phyloP scores from a whole-genome alignment of 2,329 filamentous ascomycete species.

The Colletotrichum tabaci region DNA sequence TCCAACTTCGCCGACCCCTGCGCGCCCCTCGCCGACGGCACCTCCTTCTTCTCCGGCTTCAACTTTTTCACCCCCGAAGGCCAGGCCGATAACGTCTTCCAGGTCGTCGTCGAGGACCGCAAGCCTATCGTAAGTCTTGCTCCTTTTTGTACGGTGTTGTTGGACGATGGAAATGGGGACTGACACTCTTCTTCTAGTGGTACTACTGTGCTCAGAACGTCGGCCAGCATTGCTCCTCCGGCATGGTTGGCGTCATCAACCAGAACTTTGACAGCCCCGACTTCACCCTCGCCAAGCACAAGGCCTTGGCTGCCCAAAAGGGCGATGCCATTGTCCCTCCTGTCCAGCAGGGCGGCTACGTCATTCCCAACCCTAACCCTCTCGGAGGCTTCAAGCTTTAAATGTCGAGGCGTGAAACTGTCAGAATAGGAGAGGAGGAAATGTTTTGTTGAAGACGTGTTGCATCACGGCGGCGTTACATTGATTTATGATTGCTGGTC shows the following conservation, averaged over 20 bases:
- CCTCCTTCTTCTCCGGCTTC: slow-evolving; percentile 64
- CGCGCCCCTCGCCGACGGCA: slow-evolving; percentile 53
- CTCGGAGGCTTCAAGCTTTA: slow-evolving; percentile 52
- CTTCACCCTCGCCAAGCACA: slow-evolving; percentile 56
- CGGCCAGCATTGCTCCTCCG: slow-evolving; percentile 62
- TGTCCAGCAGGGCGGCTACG: slow-evolving; percentile 52
- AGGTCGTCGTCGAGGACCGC: slow-evolving; percentile 58
- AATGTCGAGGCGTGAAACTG: neutral
- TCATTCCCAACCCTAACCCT: slow-evolving; percentile 60
- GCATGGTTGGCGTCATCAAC: slow-evolving; percentile 67
- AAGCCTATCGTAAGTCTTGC: slow-evolving; percentile 55
- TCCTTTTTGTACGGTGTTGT: slow-evolving; percentile 56
- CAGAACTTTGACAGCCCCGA: slow-evolving; percentile 58
- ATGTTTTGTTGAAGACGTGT: neutral
- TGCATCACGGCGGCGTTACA: neutral
- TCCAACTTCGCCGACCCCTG: slow-evolving; percentile 61
- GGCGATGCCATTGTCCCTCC: slow-evolving; percentile 50
- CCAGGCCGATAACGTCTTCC: slow-evolving; percentile 60
- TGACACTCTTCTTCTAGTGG: slow-evolving; percentile 42
- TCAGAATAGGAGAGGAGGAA: neutral
- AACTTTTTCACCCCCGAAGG: slow-evolving; percentile 54
- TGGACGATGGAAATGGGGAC: neutral
- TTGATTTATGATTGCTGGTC: neutral
- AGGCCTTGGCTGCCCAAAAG: slow-evolving; percentile 53
- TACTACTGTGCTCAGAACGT: slow-evolving; percentile 57